Percentiles rank a stretch among this genome's conserved stretches.
These are phyloP conservation scores for Dendrocalamus latiflorus DNA, from an alignment of 202 grass and related monocot genomes.

Conservation along the genomic window DNA sequence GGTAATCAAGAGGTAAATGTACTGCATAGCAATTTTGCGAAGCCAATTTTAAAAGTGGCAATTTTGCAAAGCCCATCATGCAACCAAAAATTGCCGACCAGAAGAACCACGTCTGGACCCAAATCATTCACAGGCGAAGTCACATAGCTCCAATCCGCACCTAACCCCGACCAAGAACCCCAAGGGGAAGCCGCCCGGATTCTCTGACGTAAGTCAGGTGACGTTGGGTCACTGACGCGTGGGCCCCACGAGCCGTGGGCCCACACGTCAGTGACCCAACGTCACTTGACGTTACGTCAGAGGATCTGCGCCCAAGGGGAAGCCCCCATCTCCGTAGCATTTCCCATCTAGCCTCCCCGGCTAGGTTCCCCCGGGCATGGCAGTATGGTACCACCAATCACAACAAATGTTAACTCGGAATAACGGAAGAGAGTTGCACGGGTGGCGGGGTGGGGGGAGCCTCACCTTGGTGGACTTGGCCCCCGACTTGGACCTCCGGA, in stretches of 20 bases:
- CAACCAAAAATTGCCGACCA: constrained; percentile 18
- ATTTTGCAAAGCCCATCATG: too few species aligned
- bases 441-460: neutral
- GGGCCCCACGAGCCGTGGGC: too few species aligned
- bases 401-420: constrained; percentile 11
- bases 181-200: constrained; percentile 1
- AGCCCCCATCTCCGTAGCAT: constrained; percentile 2
- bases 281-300: too few species aligned
- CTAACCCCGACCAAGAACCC: neutral
- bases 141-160: constrained; percentile 28
- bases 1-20: too few species aligned
- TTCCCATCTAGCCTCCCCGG: neutral
- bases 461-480: constrained; percentile 62
- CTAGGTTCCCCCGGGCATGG: neutral
- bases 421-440: neutral
- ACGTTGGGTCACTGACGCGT: too few species aligned
- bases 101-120: constrained; percentile 5
- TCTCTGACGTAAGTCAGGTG: too few species aligned
- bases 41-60: too few species aligned
- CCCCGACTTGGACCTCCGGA: too few species aligned
- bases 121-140: constrained; percentile 25
- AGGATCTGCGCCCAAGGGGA: too few species aligned
- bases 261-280: too few species aligned
- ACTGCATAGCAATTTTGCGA: too few species aligned
- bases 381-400: too few species aligned